phyloP scores from a whole-genome alignment of 139 green algal genomes.

The Volvox reticuliferus region DNA sequence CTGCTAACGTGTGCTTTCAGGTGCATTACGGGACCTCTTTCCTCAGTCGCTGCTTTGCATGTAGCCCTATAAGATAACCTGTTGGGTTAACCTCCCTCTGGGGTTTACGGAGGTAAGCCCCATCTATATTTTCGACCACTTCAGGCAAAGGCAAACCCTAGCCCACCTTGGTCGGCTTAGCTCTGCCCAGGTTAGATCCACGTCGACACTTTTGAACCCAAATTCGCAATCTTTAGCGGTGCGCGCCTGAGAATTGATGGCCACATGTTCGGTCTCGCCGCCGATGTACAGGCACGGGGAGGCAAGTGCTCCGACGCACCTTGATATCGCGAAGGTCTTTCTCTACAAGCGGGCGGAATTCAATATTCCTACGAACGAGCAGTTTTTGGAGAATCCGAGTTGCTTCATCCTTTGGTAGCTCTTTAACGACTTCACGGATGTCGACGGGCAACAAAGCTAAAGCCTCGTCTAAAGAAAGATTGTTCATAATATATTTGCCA shows the following conservation, averaged over 20 bases:
- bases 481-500: no score
- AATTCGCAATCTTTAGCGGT: constrained; percentile 34
- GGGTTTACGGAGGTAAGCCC: no score
- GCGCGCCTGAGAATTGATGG: constrained; percentile 5
- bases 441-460: constrained; percentile 18
- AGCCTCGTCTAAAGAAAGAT: constrained; percentile 14
- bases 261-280: background rate
- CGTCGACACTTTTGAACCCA: constrained; percentile 44
- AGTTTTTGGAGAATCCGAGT: constrained; percentile 21
- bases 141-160: background rate
- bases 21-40: no score
- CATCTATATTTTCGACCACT: no score
- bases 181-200: constrained; percentile 54
- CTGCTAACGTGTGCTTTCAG: no score
- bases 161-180: constrained; percentile 27
- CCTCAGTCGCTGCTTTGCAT: no score
- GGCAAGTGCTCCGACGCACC: background rate
- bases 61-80: no score
- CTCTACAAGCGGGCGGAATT: background rate
- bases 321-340: constrained; percentile 10
- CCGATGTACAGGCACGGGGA: background rate
- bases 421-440: constrained; percentile 24
- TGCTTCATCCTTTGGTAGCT: constrained; percentile 6
- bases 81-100: no score
- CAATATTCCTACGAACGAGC: background rate